phyloP scores from a whole-genome alignment of 208 protist genomes.

The Trypanosoma grayi region DNA sequence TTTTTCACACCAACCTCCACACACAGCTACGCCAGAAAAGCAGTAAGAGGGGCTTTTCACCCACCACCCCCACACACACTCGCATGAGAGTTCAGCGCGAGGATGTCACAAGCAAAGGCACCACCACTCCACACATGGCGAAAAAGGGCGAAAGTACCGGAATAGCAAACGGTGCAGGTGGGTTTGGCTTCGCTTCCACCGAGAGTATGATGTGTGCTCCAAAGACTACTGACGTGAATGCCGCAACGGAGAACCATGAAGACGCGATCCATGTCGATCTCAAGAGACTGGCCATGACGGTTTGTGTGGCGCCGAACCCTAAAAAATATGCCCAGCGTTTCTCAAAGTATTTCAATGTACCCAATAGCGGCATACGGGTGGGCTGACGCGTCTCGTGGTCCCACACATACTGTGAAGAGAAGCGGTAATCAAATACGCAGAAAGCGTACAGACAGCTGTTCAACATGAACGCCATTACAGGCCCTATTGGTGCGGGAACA shows the following conservation, averaged over 20 bases:
- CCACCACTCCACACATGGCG: constrained; percentile 16
- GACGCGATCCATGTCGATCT: constrained; percentile 13
- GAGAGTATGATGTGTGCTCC: constrained; percentile 49
- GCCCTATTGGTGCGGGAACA: constrained; percentile 19
- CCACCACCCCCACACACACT: constrained; percentile 19
- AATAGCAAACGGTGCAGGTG: constrained; percentile 33
- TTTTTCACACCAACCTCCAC: background rate
- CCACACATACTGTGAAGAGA: constrained; percentile 29
- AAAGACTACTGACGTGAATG: constrained; percentile 56
- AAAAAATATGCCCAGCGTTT: constrained; percentile 58
- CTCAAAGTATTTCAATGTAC: constrained; percentile 58
- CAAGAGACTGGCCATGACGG: constrained; percentile 33
- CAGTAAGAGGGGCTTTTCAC: no score
- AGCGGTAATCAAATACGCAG: constrained; percentile 73
- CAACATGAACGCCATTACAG: constrained; percentile 30
- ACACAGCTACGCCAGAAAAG: constrained; percentile 18
- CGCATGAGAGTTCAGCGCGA: constrained; percentile 7
- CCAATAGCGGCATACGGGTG: constrained; percentile 15
- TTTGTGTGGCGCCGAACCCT: constrained; percentile 47
- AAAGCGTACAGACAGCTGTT: constrained; percentile 68
- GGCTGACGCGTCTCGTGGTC: constrained; percentile 5
- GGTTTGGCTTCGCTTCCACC: constrained; percentile 42
- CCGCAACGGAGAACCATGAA: constrained; percentile 35
- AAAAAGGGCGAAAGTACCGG: constrained; percentile 54
- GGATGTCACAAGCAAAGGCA: constrained; percentile 6